Conservation (phyloP, 345 rosid genomes). For the Salix suchowensis region DNA sequence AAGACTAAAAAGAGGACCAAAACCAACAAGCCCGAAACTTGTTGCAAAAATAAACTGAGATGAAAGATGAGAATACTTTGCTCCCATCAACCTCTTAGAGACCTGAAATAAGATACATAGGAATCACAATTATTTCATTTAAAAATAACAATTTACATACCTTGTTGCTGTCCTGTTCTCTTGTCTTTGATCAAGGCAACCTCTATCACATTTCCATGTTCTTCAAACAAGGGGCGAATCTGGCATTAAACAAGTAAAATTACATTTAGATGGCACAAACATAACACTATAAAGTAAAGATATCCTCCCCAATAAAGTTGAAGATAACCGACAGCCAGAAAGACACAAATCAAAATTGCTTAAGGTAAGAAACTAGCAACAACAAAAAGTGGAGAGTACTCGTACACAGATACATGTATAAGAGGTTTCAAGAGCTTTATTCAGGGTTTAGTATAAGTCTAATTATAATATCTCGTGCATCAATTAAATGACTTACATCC, state of each 20-base stretch:
- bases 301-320: background rate
- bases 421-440: too few species aligned
- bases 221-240: conserved; percentile 85
- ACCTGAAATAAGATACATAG: conserved; percentile 65
- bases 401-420: too few species aligned
- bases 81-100: conserved; percentile 90
- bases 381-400: too few species aligned
- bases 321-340: background rate
- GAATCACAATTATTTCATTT: conserved; percentile 37
- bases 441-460: too few species aligned
- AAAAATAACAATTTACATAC: conserved; percentile 48
- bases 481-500: conserved; percentile 55
- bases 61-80: conserved; percentile 70
- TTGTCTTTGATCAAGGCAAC: conserved; percentile 95
- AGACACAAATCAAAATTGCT: too few species aligned
- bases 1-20: conserved; percentile 45
- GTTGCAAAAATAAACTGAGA: conserved; percentile 73
- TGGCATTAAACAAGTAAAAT: conserved; percentile 26
- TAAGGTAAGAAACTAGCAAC: too few species aligned
- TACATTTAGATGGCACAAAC: background rate
- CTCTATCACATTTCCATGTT: conserved; percentile 84
- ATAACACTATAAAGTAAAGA: background rate
- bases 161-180: conserved; percentile 96
- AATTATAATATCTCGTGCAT: background rate
- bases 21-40: conserved; percentile 59